Evolutionary conservation across 768 basidiomycete genomes (phyloP), one percentile per base, ranked within the genome.

Genomic region (Pleurotus ostreatus): DNA sequence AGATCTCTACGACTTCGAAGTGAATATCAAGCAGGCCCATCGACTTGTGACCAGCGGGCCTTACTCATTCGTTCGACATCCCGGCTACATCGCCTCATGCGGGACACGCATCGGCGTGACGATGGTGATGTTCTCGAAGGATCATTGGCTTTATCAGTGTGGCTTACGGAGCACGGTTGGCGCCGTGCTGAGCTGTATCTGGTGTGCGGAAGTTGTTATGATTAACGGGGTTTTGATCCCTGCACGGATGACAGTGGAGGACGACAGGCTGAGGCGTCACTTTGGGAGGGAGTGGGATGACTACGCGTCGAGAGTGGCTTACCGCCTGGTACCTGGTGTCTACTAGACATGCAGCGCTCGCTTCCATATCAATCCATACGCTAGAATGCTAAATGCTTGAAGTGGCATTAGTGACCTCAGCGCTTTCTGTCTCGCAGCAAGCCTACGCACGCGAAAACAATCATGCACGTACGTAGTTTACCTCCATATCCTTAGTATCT

Each of bases 251-350:
- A 46, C 26, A 25, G 46, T 44, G 26, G 54, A 55, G 45, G 54
- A 55, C 23, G 54, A 55, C 11, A 41, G 41, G 8, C 41, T 55
- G n/a, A 23, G 25, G n/a, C 44, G 46, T 23, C 44, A 22, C 22
- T 55, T 55, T 18, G 54, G 54, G 4, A 16, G 15, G 13, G 43
- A 20, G 25, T 55, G 54, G 54, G 54, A 55, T 13, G 43, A 55
- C 16, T 55, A 30, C 8, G 30, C 30, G 30, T 30, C 26, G 8
- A 30, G 30, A 30, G 23, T 23, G 4, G 23, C 23, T 23, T 23
- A 23, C 23, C 23, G 23, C 23, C 23, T 23, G 5, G 3, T 23
- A 23, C 23, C 23, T 8, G 7, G 26, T 8, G 5, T 26, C 26
- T 26, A 30, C 26, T 30, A 30, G 26, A 2, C 5, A 23, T 23